These are phyloP conservation scores for Gonapodya sp. DNA, from an alignment of 192 early-diverging fungal species.

Conservation along the genomic window DNA sequence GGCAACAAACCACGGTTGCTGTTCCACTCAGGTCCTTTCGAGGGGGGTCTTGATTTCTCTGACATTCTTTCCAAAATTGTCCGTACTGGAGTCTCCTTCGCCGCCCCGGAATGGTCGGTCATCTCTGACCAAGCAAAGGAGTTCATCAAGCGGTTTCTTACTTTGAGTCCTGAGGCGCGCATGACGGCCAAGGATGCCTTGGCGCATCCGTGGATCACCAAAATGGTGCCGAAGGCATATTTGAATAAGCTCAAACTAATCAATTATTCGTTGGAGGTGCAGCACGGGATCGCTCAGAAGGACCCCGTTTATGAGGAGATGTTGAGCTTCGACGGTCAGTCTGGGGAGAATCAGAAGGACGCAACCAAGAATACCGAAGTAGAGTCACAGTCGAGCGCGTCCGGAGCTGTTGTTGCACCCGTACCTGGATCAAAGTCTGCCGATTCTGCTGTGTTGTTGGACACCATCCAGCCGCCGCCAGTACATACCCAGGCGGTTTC, in stretches of 20 bases:
- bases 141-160: constrained; percentile 62
- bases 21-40: not conserved
- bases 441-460: not conserved
- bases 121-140: constrained; percentile 37
- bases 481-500: not conserved
- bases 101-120: not conserved
- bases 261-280: not conserved
- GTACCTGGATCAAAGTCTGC: not conserved
- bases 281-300: not conserved
- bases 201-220: constrained; percentile 34
- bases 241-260: not conserved
- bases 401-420: not conserved
- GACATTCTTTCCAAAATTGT: not conserved
- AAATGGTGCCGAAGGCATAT: not conserved
- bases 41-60: not conserved
- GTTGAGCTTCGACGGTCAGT: too few species aligned
- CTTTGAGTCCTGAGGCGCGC: constrained; percentile 41
- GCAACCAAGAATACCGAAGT: not conserved
- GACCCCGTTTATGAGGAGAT: not conserved
- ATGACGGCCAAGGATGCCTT: constrained; percentile 43
- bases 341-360: not conserved
- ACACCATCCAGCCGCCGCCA: not conserved
- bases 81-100: not conserved
- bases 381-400: not conserved
- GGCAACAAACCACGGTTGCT: not conserved